These are phyloP conservation scores for Alectoria sarmentosa DNA, from an alignment of 495 filamentous ascomycete genomes.

Conservation along the genomic window DNA sequence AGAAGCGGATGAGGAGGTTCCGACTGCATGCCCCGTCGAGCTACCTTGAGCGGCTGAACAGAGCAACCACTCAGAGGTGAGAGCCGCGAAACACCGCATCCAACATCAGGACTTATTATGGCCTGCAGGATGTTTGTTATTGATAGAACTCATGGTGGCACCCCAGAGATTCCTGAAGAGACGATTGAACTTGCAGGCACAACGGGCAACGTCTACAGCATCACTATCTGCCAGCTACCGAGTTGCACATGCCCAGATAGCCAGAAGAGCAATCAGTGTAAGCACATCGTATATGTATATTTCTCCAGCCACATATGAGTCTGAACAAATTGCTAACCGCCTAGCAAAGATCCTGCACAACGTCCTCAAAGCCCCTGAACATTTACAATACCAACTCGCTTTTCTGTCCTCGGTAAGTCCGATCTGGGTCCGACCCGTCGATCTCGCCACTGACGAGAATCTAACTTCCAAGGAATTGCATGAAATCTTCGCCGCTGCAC, in stretches of 20 bases:
- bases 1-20: constrained; percentile 38
- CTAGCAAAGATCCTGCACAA: constrained; percentile 50
- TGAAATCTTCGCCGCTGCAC: constrained; percentile 51
- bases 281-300: constrained; percentile 60
- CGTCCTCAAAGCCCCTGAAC: constrained; percentile 54
- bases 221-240: constrained; percentile 48
- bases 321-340: constrained; percentile 9
- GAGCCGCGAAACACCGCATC: not conserved
- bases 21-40: constrained; percentile 34
- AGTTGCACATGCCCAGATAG: constrained; percentile 63
- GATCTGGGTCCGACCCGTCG: not conserved
- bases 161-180: constrained; percentile 41
- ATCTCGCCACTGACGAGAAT: not conserved
- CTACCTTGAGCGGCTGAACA: constrained; percentile 36
- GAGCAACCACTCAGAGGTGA: constrained; percentile 42
- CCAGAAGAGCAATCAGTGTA: constrained; percentile 62
- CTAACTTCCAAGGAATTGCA: constrained; percentile 47
- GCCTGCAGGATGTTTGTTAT: constrained; percentile 51
- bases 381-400: constrained; percentile 69
- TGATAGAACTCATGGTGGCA: constrained; percentile 38
- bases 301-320: not conserved
- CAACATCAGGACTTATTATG: constrained; percentile 5
- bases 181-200: constrained; percentile 63
- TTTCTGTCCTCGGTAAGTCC: constrained; percentile 49
- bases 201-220: constrained; percentile 69